Base-by-base conservation (phyloP, 768 basidiomycete species). In the Lactifluus echinatus region DNA sequence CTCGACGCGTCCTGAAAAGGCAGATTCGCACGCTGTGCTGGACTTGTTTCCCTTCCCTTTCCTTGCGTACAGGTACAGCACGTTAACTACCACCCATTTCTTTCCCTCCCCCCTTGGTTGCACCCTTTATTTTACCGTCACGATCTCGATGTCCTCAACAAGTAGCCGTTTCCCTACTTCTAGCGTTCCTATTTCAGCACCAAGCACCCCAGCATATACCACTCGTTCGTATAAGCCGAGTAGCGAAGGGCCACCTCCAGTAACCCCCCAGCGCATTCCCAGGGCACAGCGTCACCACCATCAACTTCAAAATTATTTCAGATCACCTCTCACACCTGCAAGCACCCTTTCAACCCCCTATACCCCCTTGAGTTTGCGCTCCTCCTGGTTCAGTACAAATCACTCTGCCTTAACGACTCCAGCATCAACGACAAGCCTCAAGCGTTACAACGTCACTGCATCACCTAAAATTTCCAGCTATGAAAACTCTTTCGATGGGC, bases 351-450 rank as follows among this genome's bases (percentile, higher is more conserved):
- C 76, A 21, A 73, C 84, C 19, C 83, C 85, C 8, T 85, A 84
- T 69, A 85, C 84, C 3, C 84, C 85, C 29, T 75, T 84, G 65
- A 85, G 84, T 65, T 75, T 85, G 42, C 80, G 81, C 61, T 87
- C 85, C 6, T 76, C 79, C 60, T 72, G 78, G 39, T 76, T 78
- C 45, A 64, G 64, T 34, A 74, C 80, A 33, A 79, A 76, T 60
- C 67, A 61, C 44, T 72, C 73, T 4, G 80, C 80, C 2, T 62
- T 87, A 31, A 83, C 79, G 26, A 87, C 86, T 3, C 85, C 85
- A 4, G 80, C 76, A 47, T 77, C 77, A 43, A 66, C 72, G 8
- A 68, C 66, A 46, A 63, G 71, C 11, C 69, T 60, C 50, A 76
- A 77, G 61, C 77, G 74, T 51, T 68, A 76, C 67, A 66, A 74